Base-by-base conservation (phyloP, 31 red algal genomes). In the Porphyra umbilicalis region DNA sequence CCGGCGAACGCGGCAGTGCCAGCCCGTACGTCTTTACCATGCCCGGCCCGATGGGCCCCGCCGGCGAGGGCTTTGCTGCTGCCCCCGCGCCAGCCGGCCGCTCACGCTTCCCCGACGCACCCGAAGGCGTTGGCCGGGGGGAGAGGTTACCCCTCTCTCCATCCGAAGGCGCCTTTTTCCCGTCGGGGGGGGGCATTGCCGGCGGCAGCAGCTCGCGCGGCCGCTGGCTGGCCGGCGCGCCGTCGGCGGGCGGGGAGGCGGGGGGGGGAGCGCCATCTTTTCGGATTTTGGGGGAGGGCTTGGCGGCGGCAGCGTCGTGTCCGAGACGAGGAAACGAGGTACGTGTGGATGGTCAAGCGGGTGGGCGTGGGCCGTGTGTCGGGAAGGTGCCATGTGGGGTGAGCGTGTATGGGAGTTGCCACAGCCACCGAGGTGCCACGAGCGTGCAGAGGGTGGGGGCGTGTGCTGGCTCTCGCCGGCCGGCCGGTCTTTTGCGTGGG, bases 261-360 rank as follows among this genome's bases (percentile, higher is more conserved):
- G 31, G 44, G 6, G 34, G 8, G 38, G 32, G 11, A 46, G 81
- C 39, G 38, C 81, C 81, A 30, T 46, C 3, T 39, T 83, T 83
- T 83, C 81, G 10, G 34, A 68, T 9, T 44, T 68, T 83, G 39
- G 81, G 33, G 38, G 81, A 71, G 81, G 81, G 20, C 57, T 71
- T 29, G 57, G 57, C 4, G 57, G 57, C 57, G 57, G 57, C 6
- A 71, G 57, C 14, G 57, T 71, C 16, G 57, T 71, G 25, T 71
- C 57, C 57, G 57, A 71, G 25, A 71, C 57, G 30, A 71, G 57
- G 57, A 71, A 71, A 71, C 57, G 57, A 71, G 57, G 57, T 71
- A 29, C 57, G 57, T 71, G 25, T 25, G 57, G n/a, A n/a, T n/a
- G n/a, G n/a, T n/a, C n/a, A n/a, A n/a, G n/a, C n/a, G n/a, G n/a